Percentiles rank a stretch among this genome's conserved stretches.
phyloP scores from a whole-genome alignment of 257 asterid genomes.

The Apocynum venetum region DNA sequence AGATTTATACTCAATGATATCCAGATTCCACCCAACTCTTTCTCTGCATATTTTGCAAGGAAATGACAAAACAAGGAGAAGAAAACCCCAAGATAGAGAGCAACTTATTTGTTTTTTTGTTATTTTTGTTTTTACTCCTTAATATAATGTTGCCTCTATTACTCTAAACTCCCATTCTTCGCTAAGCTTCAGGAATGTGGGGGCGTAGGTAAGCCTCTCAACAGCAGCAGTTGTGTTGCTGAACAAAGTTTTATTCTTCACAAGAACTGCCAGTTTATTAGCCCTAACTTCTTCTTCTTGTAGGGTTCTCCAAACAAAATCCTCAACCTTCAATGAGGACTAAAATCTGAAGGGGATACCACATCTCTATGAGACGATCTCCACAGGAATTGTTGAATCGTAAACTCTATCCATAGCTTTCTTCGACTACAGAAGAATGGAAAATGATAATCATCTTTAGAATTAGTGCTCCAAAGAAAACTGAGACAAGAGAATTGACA shows the following conservation, averaged over 20 bases:
- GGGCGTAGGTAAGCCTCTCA: background rate
- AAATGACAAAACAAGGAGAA: no score
- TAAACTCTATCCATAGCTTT: slow-evolving; percentile 56
- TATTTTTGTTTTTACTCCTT: no score
- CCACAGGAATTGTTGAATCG: slow-evolving; percentile 45
- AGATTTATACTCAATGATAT: no score
- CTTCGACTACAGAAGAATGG: slow-evolving; percentile 38
- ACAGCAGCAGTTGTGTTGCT: background rate
- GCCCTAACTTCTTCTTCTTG: background rate
- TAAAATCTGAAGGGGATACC: no score
- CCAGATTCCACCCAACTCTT: no score
- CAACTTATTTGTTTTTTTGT: no score
- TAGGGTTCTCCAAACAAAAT: background rate
- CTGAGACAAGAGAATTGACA: background rate
- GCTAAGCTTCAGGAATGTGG: background rate
- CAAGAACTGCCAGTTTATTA: background rate
- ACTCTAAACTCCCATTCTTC: background rate
- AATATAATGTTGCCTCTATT: background rate
- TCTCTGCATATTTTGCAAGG: no score
- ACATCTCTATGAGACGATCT: slow-evolving; percentile 31
- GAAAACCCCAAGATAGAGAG: no score
- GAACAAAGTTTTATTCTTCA: background rate
- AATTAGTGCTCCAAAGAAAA: background rate
- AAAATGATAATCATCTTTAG: background rate
- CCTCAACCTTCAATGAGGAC: background rate